Base-by-base conservation (phyloP, 768 basidiomycete species). In the Russula compacta region DNA sequence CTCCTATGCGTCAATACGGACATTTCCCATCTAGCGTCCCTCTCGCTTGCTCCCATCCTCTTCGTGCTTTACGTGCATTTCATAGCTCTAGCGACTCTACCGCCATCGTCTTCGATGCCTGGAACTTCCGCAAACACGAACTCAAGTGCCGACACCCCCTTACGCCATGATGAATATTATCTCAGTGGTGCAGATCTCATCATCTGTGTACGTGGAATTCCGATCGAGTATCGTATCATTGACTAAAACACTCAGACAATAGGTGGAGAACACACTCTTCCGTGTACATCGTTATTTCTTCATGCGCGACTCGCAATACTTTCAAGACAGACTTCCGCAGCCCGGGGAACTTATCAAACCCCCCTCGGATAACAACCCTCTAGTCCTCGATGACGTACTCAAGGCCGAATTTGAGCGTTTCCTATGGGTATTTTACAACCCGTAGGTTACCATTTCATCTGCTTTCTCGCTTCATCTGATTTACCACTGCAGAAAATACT, bases 131-230 rank as follows among this genome's bases (percentile, higher is more conserved):
- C 32, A 12, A 57, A 12, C 44, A 24, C 29, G 9, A 56, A 56
- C 5, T 43, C 53, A 14, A 44, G 47, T 9, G 4, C 21, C 24
- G 65, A 72, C 61, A 66, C 68, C 0, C 57, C 74, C 38, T 63
- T 55, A 38, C 60, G 56, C 21, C 71, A 74, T 42, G 63, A 70
- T 0, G 69, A 76, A 0, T 87, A 81, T 59, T 86, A 83, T 53
- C 68, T 87, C 12, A 68, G 73, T 0, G 78, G 78, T 0, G 86
- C 79, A 0, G 84, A 85, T 63, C 63, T 84, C n/a, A 56, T 72
- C 51, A 61, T 72, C 63, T 62, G 66, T 14, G 71, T 71, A 44
- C 67, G 70, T 65, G 61, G 63, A 17, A 12, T 29, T 24, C 17
- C 12, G 11, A 29, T 53, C 32, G n/a, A 15, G 15, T 38, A n/a